Base-by-base conservation (phyloP, 2,329 filamentous ascomycete species). In the Coleophoma eucalyptorum region DNA sequence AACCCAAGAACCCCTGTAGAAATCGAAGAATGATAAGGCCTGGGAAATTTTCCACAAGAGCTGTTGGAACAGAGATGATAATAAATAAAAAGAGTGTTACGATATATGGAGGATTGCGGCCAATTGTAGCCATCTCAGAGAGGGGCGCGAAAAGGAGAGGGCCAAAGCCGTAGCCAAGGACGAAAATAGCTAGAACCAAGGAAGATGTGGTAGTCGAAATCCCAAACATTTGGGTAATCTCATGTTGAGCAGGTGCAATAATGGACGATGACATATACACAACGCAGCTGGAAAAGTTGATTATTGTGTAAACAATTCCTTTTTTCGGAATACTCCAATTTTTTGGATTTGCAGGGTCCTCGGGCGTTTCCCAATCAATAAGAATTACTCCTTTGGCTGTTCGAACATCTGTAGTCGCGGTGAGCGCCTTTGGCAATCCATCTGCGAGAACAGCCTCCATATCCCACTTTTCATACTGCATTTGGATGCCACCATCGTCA, bases 31-130 rank as follows among this genome's bases (percentile, higher is more conserved):
- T 78, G 58, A 86, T 73, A 5, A 89, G 69, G 0, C 81, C 81
- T 0, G 78, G 67, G 48, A 82, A 85, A 66, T 81, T 85, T 33
- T 77, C 65, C 3, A 80, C 79, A 0, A 88, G 65, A 0, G 82
- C 81, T 0, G 83, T 79, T 0, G 84, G 83, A 20, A 89, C 75
- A 5, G 75, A 79, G 6, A 89, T 65, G 52, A 88, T 75, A 48
- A 87, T 80, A 61, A 87, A 89, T 32, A 88, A 71, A 49, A 78
- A 77, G 68, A 88, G 84, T 15, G 84, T 84, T 58, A 79, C 64
- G 42, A 87, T 77, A 65, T 89, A 89, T 3, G 84, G 77, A 0
- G 80, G 78, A 60, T 83, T 89, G 8, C 85, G 75, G 2, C 86
- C 86, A 48, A 89, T 76, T 42, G 74, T 63, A 0, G 85, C 83